Conservation (phyloP, 2,329 filamentous ascomycete genomes). For the Calonectria ilicicola region DNA sequence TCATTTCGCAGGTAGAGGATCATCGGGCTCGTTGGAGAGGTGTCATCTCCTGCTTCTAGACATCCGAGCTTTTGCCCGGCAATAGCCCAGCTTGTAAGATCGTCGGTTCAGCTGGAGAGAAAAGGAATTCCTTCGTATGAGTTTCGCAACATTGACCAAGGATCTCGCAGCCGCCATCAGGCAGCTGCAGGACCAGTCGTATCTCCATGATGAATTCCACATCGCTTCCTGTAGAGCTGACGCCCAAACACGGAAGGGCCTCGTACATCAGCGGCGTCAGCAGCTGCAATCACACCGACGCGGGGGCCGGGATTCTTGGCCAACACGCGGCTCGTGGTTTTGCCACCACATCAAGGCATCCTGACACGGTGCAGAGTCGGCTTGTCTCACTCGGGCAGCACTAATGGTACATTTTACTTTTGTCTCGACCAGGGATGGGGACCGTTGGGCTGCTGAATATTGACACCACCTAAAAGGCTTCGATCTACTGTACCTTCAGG, state of each 20-base stretch:
- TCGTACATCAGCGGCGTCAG: conserved; percentile 10
- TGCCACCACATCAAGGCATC: conserved; percentile 13
- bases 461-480: conserved; percentile 7
- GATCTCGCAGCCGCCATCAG: background rate
- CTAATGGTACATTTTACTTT: conserved; percentile 13
- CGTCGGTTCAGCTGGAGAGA: background rate
- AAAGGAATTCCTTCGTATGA: background rate
- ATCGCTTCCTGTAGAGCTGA: background rate
- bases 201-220: background rate
- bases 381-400: conserved; percentile 16
- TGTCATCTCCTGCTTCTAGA: background rate
- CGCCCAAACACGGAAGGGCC: conserved; percentile 4
- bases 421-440: conserved; percentile 17
- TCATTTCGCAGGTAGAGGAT: background rate
- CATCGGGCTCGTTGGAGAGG: background rate
- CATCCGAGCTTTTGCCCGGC: background rate
- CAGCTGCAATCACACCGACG: conserved; percentile 17
- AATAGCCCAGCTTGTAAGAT: background rate
- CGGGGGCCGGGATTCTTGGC: background rate
- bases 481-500: background rate
- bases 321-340: conserved; percentile 7
- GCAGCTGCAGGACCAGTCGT: background rate
- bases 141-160: background rate
- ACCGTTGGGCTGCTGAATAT: conserved; percentile 7
- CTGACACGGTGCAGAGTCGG: conserved; percentile 8